phyloP scores from a whole-genome alignment of 768 basidiomycete genomes.

The Strobilomyces confusus region DNA sequence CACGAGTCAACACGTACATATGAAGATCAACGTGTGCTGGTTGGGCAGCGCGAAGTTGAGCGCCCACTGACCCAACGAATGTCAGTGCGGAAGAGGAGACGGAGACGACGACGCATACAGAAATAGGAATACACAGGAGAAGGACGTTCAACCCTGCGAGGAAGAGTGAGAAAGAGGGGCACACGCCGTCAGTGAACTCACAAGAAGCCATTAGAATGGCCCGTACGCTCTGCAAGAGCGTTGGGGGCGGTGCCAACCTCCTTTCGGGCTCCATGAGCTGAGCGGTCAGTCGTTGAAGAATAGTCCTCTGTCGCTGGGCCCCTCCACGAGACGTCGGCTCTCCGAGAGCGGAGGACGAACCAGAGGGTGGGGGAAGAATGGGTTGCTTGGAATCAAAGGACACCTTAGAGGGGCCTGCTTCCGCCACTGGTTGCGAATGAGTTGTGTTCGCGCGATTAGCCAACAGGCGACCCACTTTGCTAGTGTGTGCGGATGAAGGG shows the following conservation, averaged over 20 bases:
- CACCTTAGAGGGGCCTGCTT: constrained; percentile 4
- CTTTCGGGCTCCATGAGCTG: constrained; percentile 37
- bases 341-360: constrained; percentile 15
- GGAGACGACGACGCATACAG: constrained; percentile 36
- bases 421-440: constrained; percentile 18
- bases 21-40: constrained; percentile 61
- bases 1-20: constrained; percentile 49
- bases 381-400: constrained; percentile 2
- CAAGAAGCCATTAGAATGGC: constrained; percentile 58
- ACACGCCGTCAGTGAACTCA: constrained; percentile 25
- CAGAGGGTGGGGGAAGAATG: constrained; percentile 6
- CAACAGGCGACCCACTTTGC: constrained; percentile 8
- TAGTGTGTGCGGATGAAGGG: background rate
- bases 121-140: constrained; percentile 66
- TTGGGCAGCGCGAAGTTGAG: constrained; percentile 55
- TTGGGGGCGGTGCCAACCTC: constrained; percentile 41
- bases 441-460: background rate
- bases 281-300: constrained; percentile 20
- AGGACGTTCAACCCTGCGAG: constrained; percentile 64
- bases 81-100: background rate
- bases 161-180: constrained; percentile 1
- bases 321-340: background rate
- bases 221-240: constrained; percentile 42
- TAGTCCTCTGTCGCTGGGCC: constrained; percentile 2
- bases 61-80: constrained; percentile 54